Conservation (phyloP, 306 rosid species). For the Abrus pulchellus region DNA sequence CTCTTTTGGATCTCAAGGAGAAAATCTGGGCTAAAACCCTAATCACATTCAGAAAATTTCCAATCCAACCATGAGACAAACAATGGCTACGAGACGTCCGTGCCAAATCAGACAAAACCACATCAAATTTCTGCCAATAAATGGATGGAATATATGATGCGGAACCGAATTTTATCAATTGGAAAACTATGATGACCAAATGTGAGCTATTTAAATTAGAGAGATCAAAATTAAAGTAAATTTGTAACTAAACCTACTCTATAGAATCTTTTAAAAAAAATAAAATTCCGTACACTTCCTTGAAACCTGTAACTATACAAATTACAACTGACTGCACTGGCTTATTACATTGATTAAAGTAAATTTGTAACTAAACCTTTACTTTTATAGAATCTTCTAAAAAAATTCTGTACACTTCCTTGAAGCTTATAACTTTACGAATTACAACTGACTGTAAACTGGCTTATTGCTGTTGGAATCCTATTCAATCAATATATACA, state of each 20-base stretch:
- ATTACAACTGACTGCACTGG: too few relatives aligned
- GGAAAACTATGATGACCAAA: not conserved
- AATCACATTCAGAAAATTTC: not conserved
- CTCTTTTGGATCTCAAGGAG: not conserved
- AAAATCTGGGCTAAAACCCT: not conserved
- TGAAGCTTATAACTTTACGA: conserved; percentile 1
- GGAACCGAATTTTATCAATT: not conserved
- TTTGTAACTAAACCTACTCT: too few relatives aligned
- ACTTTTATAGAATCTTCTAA: too few relatives aligned
- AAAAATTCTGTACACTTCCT: not conserved
- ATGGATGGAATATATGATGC: too few relatives aligned
- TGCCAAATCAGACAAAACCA: not conserved
- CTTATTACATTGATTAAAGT: too few relatives aligned
- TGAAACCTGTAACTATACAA: too few relatives aligned
- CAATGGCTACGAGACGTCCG: not conserved
- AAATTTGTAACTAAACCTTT: too few relatives aligned
- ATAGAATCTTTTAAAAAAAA: too few relatives aligned
- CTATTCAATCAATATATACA: not conserved
- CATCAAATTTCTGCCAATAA: not conserved
- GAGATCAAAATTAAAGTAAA: not conserved
- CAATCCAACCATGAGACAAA: not conserved
- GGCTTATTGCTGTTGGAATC: not conserved
- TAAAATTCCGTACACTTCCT: too few relatives aligned
- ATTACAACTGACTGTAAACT: conserved; percentile 24
- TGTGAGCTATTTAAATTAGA: not conserved